Evolutionary conservation across 2,329 filamentous ascomycete genomes (phyloP).

Genomic region (Coccinonectria pachysandricola): DNA sequence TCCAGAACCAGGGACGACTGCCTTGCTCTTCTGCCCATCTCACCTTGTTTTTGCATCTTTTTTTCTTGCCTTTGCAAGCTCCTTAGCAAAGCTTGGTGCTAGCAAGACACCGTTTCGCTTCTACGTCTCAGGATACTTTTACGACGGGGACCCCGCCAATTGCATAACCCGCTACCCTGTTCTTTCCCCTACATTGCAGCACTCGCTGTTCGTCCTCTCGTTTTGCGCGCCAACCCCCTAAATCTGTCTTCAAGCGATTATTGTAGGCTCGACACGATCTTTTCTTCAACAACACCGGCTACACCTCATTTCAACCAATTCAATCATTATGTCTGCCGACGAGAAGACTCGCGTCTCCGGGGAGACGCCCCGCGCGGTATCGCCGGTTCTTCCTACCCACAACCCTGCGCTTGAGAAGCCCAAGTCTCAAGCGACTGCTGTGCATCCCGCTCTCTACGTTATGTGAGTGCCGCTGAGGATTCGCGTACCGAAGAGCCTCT

Average conservation of each 20-base stretch:
- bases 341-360: slow-evolving; percentile 80
- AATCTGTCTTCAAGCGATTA: slow-evolving; percentile 20
- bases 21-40: slow-evolving; percentile 8
- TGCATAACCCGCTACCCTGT: slow-evolving; percentile 25
- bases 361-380: slow-evolving; percentile 55
- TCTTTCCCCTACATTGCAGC: slow-evolving; percentile 19
- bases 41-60: slow-evolving; percentile 7
- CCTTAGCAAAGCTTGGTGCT: slow-evolving; percentile 8
- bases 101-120: no score
- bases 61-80: slow-evolving; percentile 14
- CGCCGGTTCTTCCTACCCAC: slow-evolving; percentile 65
- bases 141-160: slow-evolving; percentile 24
- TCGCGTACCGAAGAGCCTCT: slow-evolving; percentile 2
- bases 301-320: slow-evolving; percentile 21
- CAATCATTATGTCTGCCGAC: slow-evolving; percentile 46
- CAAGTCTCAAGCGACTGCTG: slow-evolving; percentile 53
- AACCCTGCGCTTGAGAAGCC: slow-evolving; percentile 67
- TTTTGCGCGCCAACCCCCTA: slow-evolving; percentile 28
- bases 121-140: no score
- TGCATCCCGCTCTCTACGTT: slow-evolving; percentile 84
- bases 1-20: slow-evolving; percentile 6
- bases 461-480: slow-evolving; percentile 34
- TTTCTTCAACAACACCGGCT: slow-evolving; percentile 9
- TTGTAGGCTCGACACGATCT: slow-evolving; percentile 15
- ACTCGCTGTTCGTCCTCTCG: slow-evolving; percentile 29